These are phyloP conservation scores for Aspergillus hancockii DNA, from an alignment of 495 filamentous ascomycete species.

Conservation along the genomic window DNA sequence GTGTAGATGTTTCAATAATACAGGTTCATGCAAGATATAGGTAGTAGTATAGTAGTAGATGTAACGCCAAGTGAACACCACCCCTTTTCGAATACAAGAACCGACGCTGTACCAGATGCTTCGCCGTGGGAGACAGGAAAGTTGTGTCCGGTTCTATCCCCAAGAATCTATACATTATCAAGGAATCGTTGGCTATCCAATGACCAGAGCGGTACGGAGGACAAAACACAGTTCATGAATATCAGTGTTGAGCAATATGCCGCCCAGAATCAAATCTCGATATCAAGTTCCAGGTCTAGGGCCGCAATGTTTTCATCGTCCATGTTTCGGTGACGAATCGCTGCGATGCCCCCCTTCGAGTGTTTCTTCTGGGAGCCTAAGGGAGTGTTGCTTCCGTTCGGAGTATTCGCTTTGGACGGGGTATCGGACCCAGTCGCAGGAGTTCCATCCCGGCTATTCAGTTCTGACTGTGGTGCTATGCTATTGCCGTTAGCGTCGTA, in stretches of 20 bases:
- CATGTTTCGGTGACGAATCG: constrained; percentile 70
- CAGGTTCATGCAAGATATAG: constrained; percentile 1
- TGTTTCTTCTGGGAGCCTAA: constrained; percentile 56
- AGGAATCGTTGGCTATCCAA: constrained; percentile 2
- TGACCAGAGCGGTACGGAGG: background rate
- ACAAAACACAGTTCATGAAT: background rate
- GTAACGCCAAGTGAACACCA: constrained; percentile 22
- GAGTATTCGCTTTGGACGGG: constrained; percentile 27
- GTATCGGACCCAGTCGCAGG: constrained; percentile 38
- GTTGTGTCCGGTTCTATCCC: background rate
- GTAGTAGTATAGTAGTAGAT: background rate
- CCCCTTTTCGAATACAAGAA: constrained; percentile 19
- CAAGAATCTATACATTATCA: constrained; percentile 4
- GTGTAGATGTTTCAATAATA: background rate
- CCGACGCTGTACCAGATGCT: constrained; percentile 20
- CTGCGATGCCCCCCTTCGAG: constrained; percentile 59
- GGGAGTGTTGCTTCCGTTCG: constrained; percentile 39
- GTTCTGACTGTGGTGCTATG: constrained; percentile 23
- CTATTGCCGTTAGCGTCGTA: constrained; percentile 52
- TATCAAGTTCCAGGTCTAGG: constrained; percentile 79
- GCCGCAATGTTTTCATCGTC: constrained; percentile 84
- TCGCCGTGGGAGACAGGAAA: background rate
- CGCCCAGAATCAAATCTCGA: constrained; percentile 56
- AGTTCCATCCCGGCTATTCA: constrained; percentile 49
- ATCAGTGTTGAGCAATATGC: background rate